Conservation (phyloP, 139 green algal species). For the Picochlorum sp. region DNA sequence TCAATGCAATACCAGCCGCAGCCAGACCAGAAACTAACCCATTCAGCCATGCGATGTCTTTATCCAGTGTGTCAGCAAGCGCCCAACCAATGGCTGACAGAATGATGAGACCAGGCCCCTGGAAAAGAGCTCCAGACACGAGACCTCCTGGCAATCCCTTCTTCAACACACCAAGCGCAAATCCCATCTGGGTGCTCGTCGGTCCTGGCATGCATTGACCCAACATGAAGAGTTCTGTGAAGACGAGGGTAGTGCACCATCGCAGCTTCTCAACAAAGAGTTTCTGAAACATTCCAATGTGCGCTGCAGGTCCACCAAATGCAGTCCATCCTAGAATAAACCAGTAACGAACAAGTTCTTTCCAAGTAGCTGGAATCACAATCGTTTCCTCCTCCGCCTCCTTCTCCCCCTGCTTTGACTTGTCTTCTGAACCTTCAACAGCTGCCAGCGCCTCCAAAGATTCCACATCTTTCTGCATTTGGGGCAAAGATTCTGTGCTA, state of each 20-base stretch:
- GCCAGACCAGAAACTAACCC: slow-evolving; percentile 38
- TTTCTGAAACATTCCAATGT: slow-evolving; percentile 53
- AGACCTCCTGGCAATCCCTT: slow-evolving; percentile 65
- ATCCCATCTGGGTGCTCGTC: slow-evolving; percentile 63
- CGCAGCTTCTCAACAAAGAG: slow-evolving; percentile 60
- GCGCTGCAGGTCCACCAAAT: slow-evolving; percentile 70
- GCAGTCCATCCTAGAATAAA: slow-evolving; percentile 65
- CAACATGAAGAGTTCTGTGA: slow-evolving; percentile 83
- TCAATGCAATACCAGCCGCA: slow-evolving; percentile 51
- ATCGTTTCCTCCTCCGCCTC: not conserved
- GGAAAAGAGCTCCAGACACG: slow-evolving; percentile 74
- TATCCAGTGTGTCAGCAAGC: slow-evolving; percentile 44
- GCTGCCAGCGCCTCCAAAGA: not conserved
- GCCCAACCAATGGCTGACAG: slow-evolving; percentile 66
- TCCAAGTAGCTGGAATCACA: slow-evolving; percentile 7
- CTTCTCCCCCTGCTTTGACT: not conserved
- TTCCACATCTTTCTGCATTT: no score
- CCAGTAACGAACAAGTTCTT: slow-evolving; percentile 20
- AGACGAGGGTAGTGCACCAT: slow-evolving; percentile 71
- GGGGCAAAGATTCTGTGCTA: no score
- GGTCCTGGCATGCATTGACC: slow-evolving; percentile 82
- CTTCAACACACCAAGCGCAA: slow-evolving; percentile 45
- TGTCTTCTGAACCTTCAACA: not conserved
- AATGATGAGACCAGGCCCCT: slow-evolving; percentile 77
- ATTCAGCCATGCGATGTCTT: slow-evolving; percentile 39